Evolutionary conservation across 192 early-diverging fungal genomes (phyloP).

Genomic region (Backusella macrospora): DNA sequence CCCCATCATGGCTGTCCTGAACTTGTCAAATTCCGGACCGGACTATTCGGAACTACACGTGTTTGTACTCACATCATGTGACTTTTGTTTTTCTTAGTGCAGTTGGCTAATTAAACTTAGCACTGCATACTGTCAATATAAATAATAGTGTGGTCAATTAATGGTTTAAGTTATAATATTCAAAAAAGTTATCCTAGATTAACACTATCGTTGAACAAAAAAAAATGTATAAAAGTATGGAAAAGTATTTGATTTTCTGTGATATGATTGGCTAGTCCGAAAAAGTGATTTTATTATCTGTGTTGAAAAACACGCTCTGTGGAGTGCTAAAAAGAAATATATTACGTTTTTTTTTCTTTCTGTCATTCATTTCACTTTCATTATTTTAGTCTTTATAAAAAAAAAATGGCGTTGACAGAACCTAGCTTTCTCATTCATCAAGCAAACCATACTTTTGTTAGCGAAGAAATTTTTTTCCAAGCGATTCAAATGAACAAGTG

Average conservation of each 20-base stretch:
- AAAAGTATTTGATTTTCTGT: too few relatives aligned
- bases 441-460: constrained; percentile 34
- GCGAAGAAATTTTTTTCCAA: constrained; percentile 37
- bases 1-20: constrained; percentile 2
- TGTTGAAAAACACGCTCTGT: not conserved
- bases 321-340: not conserved
- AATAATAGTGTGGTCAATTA: too few relatives aligned
- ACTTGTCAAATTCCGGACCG: not conserved
- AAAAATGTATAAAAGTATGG: too few relatives aligned
- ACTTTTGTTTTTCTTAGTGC: too few relatives aligned
- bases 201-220: too few relatives aligned
- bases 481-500: constrained; percentile 33
- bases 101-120: too few relatives aligned
- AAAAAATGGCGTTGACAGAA: constrained; percentile 16
- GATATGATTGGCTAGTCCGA: too few relatives aligned
- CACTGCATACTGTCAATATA: too few relatives aligned
- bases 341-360: not conserved
- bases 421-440: constrained; percentile 37
- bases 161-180: too few relatives aligned
- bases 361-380: not conserved
- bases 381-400: too few relatives aligned
- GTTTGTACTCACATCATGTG: not conserved
- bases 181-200: too few relatives aligned
- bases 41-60: not conserved
- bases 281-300: too few relatives aligned